Evolutionary conservation across 2,329 filamentous ascomycete genomes (phyloP), one percentile per base, ranked within the genome.

Genomic region (Diplodia sapinea): DNA sequence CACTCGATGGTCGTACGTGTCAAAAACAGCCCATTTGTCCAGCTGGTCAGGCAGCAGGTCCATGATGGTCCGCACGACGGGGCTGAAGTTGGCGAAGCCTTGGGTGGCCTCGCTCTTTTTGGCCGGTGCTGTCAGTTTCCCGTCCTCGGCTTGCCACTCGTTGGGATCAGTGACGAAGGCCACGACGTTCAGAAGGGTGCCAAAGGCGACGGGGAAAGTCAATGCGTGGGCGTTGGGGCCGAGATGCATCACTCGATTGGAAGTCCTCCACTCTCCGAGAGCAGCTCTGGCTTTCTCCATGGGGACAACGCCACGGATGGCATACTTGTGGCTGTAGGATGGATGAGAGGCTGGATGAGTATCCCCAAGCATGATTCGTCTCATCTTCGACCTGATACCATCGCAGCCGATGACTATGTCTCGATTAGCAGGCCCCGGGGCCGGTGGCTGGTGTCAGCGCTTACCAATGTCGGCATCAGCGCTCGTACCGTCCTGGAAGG

Each of bases 401-500:
- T 66, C 65, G 52, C 65, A 66, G 2, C 50, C 65, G 65, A 62
- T 29, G 23, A 66, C 63, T 66, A 26, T 54, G 13, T 33, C 4
- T 26, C 26, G 26, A 26, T 26, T 26, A 26, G 26, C 26, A 26
- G 26, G 26, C 26, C 29, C 13, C 7, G 23, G n/a, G 5, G 33
- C 26, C 26, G 13, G 51, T 15, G n/a, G 5, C 15, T 54, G 2
- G 11, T 72, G 26, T 26, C 26, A 4, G 26, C 66, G 11, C 61
- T 64, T 49, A 72, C 70, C 69, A 20, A 72, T 72, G 68, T 78
- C 75, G 23, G 73, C 77, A 13, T 67, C 66, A 1, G 69, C 71
- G 38, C 67, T 71, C 1, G 73, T 71, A 1, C 75, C 73, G 68
- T 79, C 77, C 4, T 71, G 59, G 59, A 79, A 84, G 3, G 26